Percentiles rank a stretch among this genome's conserved stretches.
phyloP scores from a whole-genome alignment of 768 basidiomycete genomes.

The Mycena olivaceomarginata region DNA sequence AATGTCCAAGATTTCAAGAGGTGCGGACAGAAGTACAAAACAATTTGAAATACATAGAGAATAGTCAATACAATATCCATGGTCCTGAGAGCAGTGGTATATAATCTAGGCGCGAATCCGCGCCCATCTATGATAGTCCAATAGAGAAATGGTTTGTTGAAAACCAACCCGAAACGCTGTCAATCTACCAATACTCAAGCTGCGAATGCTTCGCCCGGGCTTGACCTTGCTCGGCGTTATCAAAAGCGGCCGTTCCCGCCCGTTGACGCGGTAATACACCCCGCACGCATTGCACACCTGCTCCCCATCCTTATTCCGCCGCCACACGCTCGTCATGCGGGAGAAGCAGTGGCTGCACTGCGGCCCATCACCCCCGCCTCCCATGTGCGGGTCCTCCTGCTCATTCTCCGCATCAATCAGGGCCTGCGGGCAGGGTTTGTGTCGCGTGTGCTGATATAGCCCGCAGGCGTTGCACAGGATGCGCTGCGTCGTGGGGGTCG shows the following conservation, averaged over 20 bases:
- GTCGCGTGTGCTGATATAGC: not conserved
- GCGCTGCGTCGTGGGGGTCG: not conserved
- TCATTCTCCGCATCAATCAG: not conserved
- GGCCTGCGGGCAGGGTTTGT: not conserved
- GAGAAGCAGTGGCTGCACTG: not conserved
- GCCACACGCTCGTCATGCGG: slow-evolving; percentile 1
- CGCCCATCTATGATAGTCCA: no score
- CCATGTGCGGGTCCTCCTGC: not conserved
- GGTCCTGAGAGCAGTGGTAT: no score
- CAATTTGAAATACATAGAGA: no score
- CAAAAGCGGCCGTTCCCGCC: not conserved
- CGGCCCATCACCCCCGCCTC: not conserved
- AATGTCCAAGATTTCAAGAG: no score
- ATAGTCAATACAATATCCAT: no score
- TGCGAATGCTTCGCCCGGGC: not conserved
- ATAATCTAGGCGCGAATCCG: no score
- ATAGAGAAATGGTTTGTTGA: no score
- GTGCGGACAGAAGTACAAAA: no score
- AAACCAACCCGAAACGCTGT: no score
- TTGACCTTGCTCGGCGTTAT: not conserved
- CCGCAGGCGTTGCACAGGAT: not conserved
- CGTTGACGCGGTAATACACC: not conserved
- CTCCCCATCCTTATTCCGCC: not conserved
- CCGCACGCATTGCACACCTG: not conserved
- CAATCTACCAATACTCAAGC: no score